These are phyloP conservation scores for Chlorella variabilis DNA, from an alignment of 163 green algal genomes.

Conservation along the genomic window DNA sequence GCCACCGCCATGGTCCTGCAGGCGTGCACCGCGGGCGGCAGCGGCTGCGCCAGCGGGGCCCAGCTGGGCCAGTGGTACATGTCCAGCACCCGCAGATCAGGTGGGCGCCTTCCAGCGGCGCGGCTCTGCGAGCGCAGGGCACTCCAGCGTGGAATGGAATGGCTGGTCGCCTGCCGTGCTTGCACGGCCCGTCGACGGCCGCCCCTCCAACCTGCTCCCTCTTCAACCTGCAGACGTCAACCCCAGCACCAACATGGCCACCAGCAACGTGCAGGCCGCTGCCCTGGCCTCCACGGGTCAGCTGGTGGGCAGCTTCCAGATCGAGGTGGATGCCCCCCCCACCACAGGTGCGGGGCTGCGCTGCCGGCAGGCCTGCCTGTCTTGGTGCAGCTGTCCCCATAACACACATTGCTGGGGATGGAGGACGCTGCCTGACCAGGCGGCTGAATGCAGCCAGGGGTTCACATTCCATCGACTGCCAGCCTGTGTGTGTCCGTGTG, in stretches of 20 bases:
- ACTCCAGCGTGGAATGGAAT: no score
- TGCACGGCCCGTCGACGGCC: no score
- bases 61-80: constrained; percentile 7
- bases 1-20: constrained; percentile 24
- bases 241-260: not conserved
- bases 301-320: constrained; percentile 7
- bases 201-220: no score
- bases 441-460: no score
- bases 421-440: no score
- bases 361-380: not conserved
- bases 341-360: no score
- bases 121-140: no score
- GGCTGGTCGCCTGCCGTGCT: no score
- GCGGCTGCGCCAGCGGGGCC: not conserved
- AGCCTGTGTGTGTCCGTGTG: not conserved
- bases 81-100: not conserved
- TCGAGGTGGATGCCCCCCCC: not conserved
- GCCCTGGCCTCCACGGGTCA: not conserved
- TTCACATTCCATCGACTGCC: not conserved
- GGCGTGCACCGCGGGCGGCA: not conserved
- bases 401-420: no score
- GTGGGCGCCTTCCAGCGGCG: no score
- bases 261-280: not conserved
- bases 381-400: no score
- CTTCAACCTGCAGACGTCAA: no score